phyloP scores from a whole-genome alignment of 192 early-diverging fungal species.

The Entophlyctis luteolus region DNA sequence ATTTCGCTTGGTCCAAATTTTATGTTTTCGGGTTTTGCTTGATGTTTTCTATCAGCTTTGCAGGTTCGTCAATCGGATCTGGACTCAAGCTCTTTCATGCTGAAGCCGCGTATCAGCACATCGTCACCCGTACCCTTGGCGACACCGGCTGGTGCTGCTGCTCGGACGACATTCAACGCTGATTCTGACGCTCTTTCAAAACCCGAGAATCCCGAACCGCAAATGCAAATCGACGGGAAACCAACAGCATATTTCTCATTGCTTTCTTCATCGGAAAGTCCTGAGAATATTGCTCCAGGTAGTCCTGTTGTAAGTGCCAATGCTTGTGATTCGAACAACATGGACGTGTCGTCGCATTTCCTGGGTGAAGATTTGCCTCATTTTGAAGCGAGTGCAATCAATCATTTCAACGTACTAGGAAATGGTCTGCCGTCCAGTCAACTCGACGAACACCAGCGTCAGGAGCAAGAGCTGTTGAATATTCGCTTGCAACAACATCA shows the following conservation, averaged over 20 bases:
- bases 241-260: not conserved
- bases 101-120: not conserved
- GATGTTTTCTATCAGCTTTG: too few relatives aligned
- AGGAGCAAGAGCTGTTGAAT: not conserved
- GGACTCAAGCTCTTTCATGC: not conserved
- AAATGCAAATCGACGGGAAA: not conserved
- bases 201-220: not conserved
- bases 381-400: conserved; percentile 13
- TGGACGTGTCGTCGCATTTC: too few relatives aligned
- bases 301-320: too few relatives aligned
- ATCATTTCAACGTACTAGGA: conserved; percentile 8
- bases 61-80: not conserved
- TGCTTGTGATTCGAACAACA: too few relatives aligned
- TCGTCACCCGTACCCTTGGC: not conserved
- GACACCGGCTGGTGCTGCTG: not conserved
- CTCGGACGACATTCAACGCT: not conserved
- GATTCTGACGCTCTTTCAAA: not conserved
- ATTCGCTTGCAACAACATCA: not conserved
- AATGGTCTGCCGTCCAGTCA: not conserved
- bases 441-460: not conserved
- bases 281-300: too few relatives aligned
- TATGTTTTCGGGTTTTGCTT: too few relatives aligned
- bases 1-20: too few relatives aligned
- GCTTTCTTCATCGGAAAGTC: not conserved
- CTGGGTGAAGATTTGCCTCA: not conserved